Evolutionary conservation across 208 protist species (phyloP).

Genomic region (Polymyxa betae): DNA sequence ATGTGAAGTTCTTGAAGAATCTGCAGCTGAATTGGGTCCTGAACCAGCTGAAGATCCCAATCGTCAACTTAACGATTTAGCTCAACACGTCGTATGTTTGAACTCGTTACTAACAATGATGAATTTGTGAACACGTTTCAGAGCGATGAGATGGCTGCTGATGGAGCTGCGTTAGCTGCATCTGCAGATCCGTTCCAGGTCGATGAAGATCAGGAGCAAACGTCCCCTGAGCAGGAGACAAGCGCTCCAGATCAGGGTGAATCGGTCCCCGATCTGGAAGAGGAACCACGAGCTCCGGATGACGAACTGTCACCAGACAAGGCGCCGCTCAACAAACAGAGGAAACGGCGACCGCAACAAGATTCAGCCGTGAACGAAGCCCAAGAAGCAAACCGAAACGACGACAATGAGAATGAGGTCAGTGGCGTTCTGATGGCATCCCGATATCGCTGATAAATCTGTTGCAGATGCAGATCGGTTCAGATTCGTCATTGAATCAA

Average conservation of each 20-base stretch:
- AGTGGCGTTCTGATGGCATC: too few relatives aligned
- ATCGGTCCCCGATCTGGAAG: not conserved
- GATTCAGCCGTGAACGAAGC: not conserved
- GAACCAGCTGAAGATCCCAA: not conserved
- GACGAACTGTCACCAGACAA: too few relatives aligned
- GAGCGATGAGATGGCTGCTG: not conserved
- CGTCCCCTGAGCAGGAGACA: not conserved
- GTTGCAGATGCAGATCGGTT: too few relatives aligned
- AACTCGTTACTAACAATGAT: not conserved
- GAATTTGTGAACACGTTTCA: not conserved
- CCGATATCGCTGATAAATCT: too few relatives aligned
- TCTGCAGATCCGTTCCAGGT: not conserved
- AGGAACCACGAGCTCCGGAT: too few relatives aligned
- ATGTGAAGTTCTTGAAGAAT: not conserved
- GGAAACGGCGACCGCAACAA: not conserved
- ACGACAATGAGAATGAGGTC: too few relatives aligned
- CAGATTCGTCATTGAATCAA: too few relatives aligned
- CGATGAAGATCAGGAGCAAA: not conserved
- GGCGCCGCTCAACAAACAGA: too few relatives aligned
- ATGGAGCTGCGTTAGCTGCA: slow-evolving; percentile 5
- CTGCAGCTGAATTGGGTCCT: not conserved
- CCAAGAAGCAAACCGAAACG: too few relatives aligned
- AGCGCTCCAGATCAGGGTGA: not conserved
- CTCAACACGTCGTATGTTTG: not conserved
- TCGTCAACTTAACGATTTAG: not conserved